These are phyloP conservation scores for Oryza officinalis DNA, from an alignment of 176 grass and related monocot species.

Conservation along the genomic window DNA sequence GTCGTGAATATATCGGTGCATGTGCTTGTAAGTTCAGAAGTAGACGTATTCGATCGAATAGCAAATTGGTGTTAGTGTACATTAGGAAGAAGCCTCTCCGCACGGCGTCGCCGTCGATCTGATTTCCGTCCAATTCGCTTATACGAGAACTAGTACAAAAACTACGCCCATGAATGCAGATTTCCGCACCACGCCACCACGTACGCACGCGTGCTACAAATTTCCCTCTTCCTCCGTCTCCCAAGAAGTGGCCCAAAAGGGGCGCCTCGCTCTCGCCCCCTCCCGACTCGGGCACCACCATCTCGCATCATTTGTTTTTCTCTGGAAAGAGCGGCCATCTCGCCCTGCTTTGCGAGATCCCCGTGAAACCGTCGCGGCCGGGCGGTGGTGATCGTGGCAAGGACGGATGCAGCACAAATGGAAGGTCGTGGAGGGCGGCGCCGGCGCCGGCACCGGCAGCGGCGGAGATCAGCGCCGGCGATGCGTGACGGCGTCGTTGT, in stretches of 20 bases:
- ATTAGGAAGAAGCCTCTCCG: neutral
- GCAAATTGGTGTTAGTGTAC: too few species aligned
- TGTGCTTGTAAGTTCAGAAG: neutral
- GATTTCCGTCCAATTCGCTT: neutral
- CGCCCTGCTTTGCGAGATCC: conserved; percentile 31
- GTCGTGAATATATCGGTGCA: neutral
- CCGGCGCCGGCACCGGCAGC: neutral
- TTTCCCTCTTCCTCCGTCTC: conserved; percentile 23
- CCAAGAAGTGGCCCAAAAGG: conserved; percentile 15
- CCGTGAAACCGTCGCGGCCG: conserved; percentile 22
- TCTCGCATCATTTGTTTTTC: conserved; percentile 17
- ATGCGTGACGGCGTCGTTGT: conserved; percentile 53
- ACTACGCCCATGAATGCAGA: too few species aligned
- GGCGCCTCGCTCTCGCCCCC: neutral
- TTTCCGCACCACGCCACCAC: neutral
- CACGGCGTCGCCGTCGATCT: neutral
- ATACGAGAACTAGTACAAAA: neutral
- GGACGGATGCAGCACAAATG: conserved; percentile 41
- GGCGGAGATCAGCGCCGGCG: conserved; percentile 38
- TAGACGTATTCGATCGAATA: neutral
- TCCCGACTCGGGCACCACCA: neutral
- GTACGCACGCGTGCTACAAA: neutral
- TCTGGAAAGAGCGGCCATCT: neutral
- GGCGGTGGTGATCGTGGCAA: conserved; percentile 17
- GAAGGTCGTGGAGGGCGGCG: conserved; percentile 38